Evolutionary conservation across 352 stramenopile species (phyloP), one percentile per base, ranked within the genome.

Genomic region (Pythium grandisporangium): DNA sequence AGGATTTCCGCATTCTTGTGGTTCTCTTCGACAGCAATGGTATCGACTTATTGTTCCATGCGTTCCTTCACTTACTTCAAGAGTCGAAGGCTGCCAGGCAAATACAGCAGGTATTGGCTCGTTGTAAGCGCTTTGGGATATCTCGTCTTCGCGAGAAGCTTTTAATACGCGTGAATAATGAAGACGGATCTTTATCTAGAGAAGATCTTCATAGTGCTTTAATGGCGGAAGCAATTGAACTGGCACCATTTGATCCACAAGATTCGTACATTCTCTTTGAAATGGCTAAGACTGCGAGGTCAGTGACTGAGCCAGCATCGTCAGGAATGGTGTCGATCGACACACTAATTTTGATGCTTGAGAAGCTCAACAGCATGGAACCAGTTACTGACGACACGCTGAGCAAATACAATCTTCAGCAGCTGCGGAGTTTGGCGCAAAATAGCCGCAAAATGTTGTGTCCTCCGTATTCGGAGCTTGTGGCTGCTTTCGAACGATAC

Each of bases 401-500:
- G 26, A 70, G 64, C 42, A 51, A 57, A n/a, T 84, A 82, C 27
- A 55, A 58, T 23, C 45, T 78, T 16, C 13, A 47, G 25, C 25
- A 63, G 21, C 49, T 89, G 2, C 72, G 80, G 26, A 55, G 52
- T 2, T 52, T 89, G 34, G 61, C 67, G 2, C 57, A 52, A 42
- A 84, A 82, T 45, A 69, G 57, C 32, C 56, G 72, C 32, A 69
- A 69, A 25, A 45, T 86, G 14, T 30, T 74, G 2, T 68, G 53
- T 32, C 46, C 39, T 6, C 58, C 53, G 14, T 64, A 65, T 24
- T 36, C 33, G 4, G 27, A 70, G 12, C 52, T 86, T 26, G 37
- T 66, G n/a, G 20, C 39, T 22, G 55, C 63, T 24, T 89, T 85
- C 51, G 66, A 81, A 36, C 58, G 76, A 14, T 86, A 69, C 41